Conservation (phyloP, 257 asterid species). For the Penstemon barbatus region DNA sequence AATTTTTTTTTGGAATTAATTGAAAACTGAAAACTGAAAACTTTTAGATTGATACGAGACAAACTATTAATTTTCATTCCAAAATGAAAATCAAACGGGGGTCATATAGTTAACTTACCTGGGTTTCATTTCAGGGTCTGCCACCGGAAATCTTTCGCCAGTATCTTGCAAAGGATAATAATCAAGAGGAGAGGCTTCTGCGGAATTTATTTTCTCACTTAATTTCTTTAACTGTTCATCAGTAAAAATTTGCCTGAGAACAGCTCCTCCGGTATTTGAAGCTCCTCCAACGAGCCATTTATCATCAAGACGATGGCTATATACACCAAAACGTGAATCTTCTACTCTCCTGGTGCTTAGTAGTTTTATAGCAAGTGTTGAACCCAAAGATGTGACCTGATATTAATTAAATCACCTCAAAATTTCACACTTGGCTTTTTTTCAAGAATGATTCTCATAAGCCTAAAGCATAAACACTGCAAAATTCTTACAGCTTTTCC, state of each 20-base stretch:
- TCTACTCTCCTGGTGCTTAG: slow-evolving; percentile 81
- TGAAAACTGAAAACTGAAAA: too few relatives aligned
- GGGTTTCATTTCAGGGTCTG: slow-evolving; percentile 82
- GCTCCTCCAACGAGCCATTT: slow-evolving; percentile 99
- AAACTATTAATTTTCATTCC: too few relatives aligned
- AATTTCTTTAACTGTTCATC: slow-evolving; percentile 71
- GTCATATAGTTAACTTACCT: slow-evolving; percentile 39
- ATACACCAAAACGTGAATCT: slow-evolving; percentile 91
- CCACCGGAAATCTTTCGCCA: slow-evolving; percentile 88
- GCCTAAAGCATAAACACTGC: background rate
- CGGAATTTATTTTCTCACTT: slow-evolving; percentile 70
- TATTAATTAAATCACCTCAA: background rate
- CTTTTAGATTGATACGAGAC: too few relatives aligned
- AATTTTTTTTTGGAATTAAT: too few relatives aligned
- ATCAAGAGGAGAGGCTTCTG: slow-evolving; percentile 62
- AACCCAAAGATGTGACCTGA: slow-evolving; percentile 94
- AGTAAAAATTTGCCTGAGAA: slow-evolving; percentile 71
- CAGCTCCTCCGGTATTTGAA: slow-evolving; percentile 96
- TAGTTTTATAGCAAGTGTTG: slow-evolving; percentile 92
- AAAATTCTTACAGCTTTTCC: slow-evolving; percentile 78
- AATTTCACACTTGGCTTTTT: too few relatives aligned
- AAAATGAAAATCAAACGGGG: too few relatives aligned
- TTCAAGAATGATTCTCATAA: too few relatives aligned
- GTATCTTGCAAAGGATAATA: slow-evolving; percentile 72
- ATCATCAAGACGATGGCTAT: slow-evolving; percentile 89